Base-by-base conservation (phyloP, 2,329 filamentous ascomycete genomes). In the Pseudopithomyces maydicus region DNA sequence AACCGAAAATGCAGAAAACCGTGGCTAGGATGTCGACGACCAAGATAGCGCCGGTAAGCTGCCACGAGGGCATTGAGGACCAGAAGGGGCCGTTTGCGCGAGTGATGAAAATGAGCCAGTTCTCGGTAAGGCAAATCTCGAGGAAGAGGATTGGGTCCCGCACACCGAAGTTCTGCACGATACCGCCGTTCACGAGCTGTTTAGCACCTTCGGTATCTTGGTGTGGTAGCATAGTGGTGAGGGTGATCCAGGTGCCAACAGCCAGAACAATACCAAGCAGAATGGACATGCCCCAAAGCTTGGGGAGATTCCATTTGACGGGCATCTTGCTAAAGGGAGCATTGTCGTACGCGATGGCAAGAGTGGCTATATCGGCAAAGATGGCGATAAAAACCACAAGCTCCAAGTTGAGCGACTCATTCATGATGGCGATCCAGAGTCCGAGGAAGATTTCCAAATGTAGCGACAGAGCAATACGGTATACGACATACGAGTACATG, bases 41-140 rank as follows among this genome's bases (percentile, higher is more conserved):
- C 46, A 95, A 75, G 63, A 96, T 92, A 63, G 92, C 92, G 60
- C 88, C 88, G 54, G 83, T 77, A 43, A 96, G 83, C 78, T 96
- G 90, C 90, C 91, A 93, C 59, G 91, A 96, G 58, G 92, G 92
- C 57, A 92, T 85, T 22, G 90, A 93, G 2, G 90, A 92, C 91
- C 91, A 96, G 85, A 96, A 94, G 53, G 91, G 91, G 71, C 92
- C 91, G 79, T 93, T 93, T 79, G 91, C 90, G 84, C 92, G 91
- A 64, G 92, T 96, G 80, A 96, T 94, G 83, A 97, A 96, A 79
- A 97, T 97, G 51, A 96, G 85, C 92, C 92, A 96, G 82, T 96
- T 97, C 84, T 96, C 91, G 58, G 92, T 93, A 53, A 96, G 85
- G 12, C 90, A 91, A 77, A 96, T 91, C 80, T 96, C 87, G 36